Conservation (phyloP, 1,284 basidiomycete genomes). For the Cryptococcus sp. region DNA sequence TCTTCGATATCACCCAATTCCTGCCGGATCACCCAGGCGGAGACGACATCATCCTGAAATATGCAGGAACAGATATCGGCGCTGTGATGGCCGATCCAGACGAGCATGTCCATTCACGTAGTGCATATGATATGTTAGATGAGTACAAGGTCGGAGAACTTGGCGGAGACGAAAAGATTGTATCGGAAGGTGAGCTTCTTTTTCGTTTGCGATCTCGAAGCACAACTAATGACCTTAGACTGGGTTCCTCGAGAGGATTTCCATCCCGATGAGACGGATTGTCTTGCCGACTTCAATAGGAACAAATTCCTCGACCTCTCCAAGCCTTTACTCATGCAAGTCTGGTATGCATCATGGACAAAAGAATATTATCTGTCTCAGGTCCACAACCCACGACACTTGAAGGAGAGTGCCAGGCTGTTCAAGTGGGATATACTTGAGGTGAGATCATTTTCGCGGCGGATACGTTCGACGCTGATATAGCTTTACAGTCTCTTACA, state of each 20-base stretch:
- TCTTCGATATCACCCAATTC: constrained; percentile 53
- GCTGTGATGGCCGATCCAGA: constrained; percentile 72
- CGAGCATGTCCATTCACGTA: constrained; percentile 90
- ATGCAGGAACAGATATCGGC: constrained; percentile 80
- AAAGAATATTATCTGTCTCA: constrained; percentile 96
- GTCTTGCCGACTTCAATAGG: constrained; percentile 70
- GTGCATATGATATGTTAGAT: constrained; percentile 86
- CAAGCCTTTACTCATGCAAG: constrained; percentile 60
- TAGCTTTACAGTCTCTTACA: constrained; percentile 61
- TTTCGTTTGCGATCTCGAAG: constrained; percentile 9
- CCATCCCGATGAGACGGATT: constrained; percentile 79
- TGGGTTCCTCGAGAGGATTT: constrained; percentile 86
- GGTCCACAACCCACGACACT: constrained; percentile 91
- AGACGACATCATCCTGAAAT: constrained; percentile 54
- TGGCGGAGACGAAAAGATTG: constrained; percentile 67
- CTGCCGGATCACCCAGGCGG: constrained; percentile 52
- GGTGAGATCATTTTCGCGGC: constrained; percentile 35
- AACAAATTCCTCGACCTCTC: constrained; percentile 90
- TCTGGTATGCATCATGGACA: constrained; percentile 49
- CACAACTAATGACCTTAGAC: constrained; percentile 50
- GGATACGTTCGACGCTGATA: neutral
- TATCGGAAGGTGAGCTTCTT: constrained; percentile 66
- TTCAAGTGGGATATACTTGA: constrained; percentile 82
- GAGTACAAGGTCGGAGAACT: constrained; percentile 79
- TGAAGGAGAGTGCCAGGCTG: constrained; percentile 77